Evolutionary conservation across 2,329 filamentous ascomycete genomes (phyloP).

Genomic region (Fusarium nanum): DNA sequence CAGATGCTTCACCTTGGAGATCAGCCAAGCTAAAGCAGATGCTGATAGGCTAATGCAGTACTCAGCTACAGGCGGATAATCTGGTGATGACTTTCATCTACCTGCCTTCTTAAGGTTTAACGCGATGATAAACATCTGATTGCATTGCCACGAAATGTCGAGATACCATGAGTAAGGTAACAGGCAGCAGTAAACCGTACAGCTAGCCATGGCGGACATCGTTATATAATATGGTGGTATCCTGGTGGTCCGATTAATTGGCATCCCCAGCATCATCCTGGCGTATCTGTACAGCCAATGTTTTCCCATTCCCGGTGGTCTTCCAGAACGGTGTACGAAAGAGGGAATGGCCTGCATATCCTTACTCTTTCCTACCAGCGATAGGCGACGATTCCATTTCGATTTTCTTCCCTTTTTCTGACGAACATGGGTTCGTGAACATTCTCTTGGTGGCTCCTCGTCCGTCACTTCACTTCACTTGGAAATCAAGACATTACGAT

Average conservation of each 20-base stretch:
- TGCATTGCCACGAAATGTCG: background rate
- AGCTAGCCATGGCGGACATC: background rate
- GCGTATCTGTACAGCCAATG: constrained; percentile 30
- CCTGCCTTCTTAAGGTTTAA: constrained; percentile 25
- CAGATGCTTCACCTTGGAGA: background rate
- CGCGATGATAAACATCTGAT: constrained; percentile 25
- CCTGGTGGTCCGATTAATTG: constrained; percentile 20
- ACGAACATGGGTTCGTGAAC: constrained; percentile 13
- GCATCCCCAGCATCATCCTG: constrained; percentile 32
- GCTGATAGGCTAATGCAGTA: constrained; percentile 11
- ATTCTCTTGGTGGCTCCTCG: constrained; percentile 1
- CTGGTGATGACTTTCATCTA: constrained; percentile 38
- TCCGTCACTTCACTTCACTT: background rate
- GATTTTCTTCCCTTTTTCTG: constrained; percentile 10
- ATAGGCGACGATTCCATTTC: constrained; percentile 6
- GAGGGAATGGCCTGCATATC: constrained; percentile 11
- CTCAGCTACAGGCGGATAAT: constrained; percentile 11
- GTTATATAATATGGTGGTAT: constrained; percentile 20
- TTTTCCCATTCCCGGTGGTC: constrained; percentile 25
- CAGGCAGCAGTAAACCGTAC: background rate
- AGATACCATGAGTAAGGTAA: background rate
- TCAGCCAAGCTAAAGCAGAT: constrained; percentile 3
- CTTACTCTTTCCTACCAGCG: constrained; percentile 2
- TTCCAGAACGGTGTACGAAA: constrained; percentile 39
- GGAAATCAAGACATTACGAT: constrained; percentile 11